Evolutionary conservation across 23 red algal species (phyloP).

Genomic region (Chondrus crispus): DNA sequence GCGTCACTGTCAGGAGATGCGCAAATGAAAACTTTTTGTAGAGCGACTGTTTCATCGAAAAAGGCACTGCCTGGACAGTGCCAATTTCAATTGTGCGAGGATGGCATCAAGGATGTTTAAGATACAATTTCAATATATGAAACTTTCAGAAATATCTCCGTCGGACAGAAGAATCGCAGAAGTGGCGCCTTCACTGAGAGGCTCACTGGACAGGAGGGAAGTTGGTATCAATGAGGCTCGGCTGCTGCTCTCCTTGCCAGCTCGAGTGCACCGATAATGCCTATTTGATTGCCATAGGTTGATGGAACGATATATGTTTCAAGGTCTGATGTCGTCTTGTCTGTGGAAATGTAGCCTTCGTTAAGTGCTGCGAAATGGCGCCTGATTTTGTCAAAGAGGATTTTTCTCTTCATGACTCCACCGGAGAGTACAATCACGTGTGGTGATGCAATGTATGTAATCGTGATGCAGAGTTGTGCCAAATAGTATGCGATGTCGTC

Average conservation of each 20-base stretch:
- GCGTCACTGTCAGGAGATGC: too few relatives aligned
- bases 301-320: slow-evolving; percentile 71
- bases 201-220: not conserved
- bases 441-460: slow-evolving; percentile 85
- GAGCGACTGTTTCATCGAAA: not conserved
- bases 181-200: not conserved
- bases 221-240: slow-evolving; percentile 2
- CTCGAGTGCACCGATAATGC: slow-evolving; percentile 84
- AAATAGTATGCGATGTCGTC: slow-evolving; percentile 84
- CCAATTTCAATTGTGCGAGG: not conserved
- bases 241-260: slow-evolving; percentile 61
- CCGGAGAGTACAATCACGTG: slow-evolving; percentile 88
- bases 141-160: not conserved
- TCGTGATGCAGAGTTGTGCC: slow-evolving; percentile 76
- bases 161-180: not conserved
- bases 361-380: slow-evolving; percentile 26
- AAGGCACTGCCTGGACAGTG: not conserved
- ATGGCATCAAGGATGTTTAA: slow-evolving; percentile 2
- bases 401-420: slow-evolving; percentile 77
- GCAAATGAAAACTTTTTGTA: not conserved
- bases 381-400: slow-evolving; percentile 64
- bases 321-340: slow-evolving; percentile 40
- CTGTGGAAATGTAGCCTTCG: slow-evolving; percentile 66
- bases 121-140: not conserved
- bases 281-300: slow-evolving; percentile 58